These are phyloP conservation scores for Metrosideros polymorpha DNA, from an alignment of 441 rosid genomes.

Conservation along the genomic window DNA sequence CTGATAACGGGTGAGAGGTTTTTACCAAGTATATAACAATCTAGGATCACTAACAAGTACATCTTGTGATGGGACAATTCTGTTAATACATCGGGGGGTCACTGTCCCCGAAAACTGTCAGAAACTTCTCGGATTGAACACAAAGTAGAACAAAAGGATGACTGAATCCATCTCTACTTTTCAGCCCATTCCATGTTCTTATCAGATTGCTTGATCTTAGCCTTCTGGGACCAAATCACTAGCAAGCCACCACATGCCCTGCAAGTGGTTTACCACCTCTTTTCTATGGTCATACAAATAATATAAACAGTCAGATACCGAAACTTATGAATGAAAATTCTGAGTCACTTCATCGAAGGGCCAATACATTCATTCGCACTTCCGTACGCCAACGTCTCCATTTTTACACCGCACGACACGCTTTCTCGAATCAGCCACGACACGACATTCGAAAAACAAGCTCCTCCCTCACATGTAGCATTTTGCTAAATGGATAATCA, in stretches of 20 bases:
- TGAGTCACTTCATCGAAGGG: neutral
- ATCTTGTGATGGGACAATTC: neutral
- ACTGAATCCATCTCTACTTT: neutral
- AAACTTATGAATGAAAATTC: neutral
- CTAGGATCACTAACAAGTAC: neutral
- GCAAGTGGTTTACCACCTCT: neutral
- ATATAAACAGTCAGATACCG: neutral
- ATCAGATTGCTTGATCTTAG: neutral
- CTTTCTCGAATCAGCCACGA: neutral
- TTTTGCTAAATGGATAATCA: neutral
- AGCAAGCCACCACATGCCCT: neutral
- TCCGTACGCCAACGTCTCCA: neutral
- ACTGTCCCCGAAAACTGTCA: neutral
- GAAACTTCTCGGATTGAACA: neutral
- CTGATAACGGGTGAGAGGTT: neutral
- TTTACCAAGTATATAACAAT: neutral
- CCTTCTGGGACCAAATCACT: neutral
- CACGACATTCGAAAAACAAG: neutral
- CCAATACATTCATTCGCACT: neutral
- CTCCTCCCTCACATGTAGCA: neutral
- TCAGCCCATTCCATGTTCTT: neutral
- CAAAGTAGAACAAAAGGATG: neutral
- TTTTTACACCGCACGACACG: neutral
- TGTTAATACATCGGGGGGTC: neutral
- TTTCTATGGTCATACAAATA: neutral